Evolutionary conservation across 2,329 filamentous ascomycete genomes (phyloP).

Genomic region (Arachnomyces sp.): DNA sequence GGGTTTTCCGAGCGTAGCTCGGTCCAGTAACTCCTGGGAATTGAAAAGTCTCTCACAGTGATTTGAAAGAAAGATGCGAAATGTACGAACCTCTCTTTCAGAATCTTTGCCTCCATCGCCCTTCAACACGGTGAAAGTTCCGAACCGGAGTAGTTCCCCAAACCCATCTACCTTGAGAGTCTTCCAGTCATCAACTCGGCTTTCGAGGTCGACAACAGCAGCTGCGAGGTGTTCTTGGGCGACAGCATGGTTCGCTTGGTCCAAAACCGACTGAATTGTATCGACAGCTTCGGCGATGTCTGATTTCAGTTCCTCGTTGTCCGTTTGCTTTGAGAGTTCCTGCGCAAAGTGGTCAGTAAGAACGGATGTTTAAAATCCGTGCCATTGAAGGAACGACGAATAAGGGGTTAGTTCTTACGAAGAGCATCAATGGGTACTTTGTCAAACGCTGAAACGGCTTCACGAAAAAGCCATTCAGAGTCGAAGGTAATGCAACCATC

Average conservation of each 20-base stretch:
- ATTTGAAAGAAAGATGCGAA: slow-evolving; percentile 12
- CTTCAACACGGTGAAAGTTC: slow-evolving; percentile 85
- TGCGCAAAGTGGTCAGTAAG: slow-evolving; percentile 29
- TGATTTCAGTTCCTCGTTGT: slow-evolving; percentile 58
- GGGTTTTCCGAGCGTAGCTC: no score
- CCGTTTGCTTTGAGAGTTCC: slow-evolving; percentile 80
- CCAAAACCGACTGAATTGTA: slow-evolving; percentile 71
- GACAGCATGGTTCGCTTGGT: slow-evolving; percentile 82
- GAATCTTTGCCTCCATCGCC: slow-evolving; percentile 66
- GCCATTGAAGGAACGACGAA: slow-evolving; percentile 1
- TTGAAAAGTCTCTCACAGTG: background rate
- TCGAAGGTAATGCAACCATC: slow-evolving; percentile 80
- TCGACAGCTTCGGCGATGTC: slow-evolving; percentile 72
- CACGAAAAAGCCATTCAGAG: slow-evolving; percentile 81
- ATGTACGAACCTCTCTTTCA: slow-evolving; percentile 68
- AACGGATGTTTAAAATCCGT: background rate
- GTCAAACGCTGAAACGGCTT: slow-evolving; percentile 95
- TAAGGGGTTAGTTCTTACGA: slow-evolving; percentile 45
- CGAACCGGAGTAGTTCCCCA: slow-evolving; percentile 77
- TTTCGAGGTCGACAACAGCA: slow-evolving; percentile 71
- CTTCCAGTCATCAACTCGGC: slow-evolving; percentile 94
- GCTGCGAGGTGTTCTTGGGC: slow-evolving; percentile 78
- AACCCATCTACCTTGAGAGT: slow-evolving; percentile 85
- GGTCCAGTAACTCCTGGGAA: background rate
- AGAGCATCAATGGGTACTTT: slow-evolving; percentile 86